Conservation (phyloP, 768 basidiomycete genomes). For the Suillus variegatus region DNA sequence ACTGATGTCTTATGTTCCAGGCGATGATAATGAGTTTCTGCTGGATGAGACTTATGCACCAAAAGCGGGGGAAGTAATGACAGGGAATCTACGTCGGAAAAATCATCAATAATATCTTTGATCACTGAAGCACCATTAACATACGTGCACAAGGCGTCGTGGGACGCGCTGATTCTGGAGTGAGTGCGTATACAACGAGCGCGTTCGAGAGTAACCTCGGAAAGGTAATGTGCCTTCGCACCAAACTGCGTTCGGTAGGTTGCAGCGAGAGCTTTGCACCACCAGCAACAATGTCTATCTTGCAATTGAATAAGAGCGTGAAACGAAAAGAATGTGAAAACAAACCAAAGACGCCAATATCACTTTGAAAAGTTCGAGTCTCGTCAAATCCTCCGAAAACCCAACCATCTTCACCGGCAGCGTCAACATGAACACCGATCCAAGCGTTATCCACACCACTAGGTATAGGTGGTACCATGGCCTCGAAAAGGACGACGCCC, state of each 20-base stretch:
- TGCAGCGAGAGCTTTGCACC: conserved; percentile 35
- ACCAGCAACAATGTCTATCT: conserved; percentile 43
- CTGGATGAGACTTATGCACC: conserved; percentile 54
- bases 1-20: conserved; percentile 34
- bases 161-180: conserved; percentile 29
- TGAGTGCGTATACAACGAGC: conserved; percentile 64
- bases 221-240: conserved; percentile 49
- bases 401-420: conserved; percentile 60
- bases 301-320: conserved; percentile 14
- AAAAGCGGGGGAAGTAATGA: conserved; percentile 65
- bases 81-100: conserved; percentile 34
- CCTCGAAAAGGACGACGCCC: conserved; percentile 67
- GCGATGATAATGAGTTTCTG: conserved; percentile 72
- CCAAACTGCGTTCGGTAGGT: conserved; percentile 26
- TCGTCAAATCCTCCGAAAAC: conserved; percentile 55
- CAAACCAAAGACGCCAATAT: conserved; percentile 46
- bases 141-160: conserved; percentile 31
- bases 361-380: conserved; percentile 31
- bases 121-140: not conserved
- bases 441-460: conserved; percentile 31
- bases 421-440: conserved; percentile 56
- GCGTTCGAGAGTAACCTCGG: conserved; percentile 60
- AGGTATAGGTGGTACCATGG: conserved; percentile 33
- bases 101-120: conserved; percentile 12
- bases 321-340: conserved; percentile 9